Conservation (phyloP, 805 yeast species). For the Candida nanaspora region DNA sequence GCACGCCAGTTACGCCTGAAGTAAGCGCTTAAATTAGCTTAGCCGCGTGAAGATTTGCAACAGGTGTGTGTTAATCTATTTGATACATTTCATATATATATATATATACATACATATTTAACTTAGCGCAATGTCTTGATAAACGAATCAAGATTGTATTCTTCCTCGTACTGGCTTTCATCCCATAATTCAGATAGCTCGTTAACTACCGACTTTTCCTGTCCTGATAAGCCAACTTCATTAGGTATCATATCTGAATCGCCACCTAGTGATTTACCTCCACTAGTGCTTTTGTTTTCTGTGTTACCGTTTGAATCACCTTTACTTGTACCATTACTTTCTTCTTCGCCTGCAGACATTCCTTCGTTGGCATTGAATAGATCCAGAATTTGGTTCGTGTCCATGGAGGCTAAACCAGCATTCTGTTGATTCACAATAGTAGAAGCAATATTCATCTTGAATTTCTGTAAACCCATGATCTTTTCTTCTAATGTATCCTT, state of each 20-base stretch:
- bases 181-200: slow-evolving; percentile 96
- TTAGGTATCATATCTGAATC: slow-evolving; percentile 26
- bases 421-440: slow-evolving; percentile 95
- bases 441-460: slow-evolving; percentile 95
- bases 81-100: neutral
- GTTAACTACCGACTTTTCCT: slow-evolving; percentile 80
- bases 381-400: slow-evolving; percentile 87
- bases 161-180: slow-evolving; percentile 92
- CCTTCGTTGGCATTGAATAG: slow-evolving; percentile 68
- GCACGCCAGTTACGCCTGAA: too few species aligned
- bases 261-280: slow-evolving; percentile 12
- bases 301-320: slow-evolving; percentile 24
- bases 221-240: slow-evolving; percentile 77
- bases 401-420: slow-evolving; percentile 94
- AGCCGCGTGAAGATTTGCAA: too few species aligned
- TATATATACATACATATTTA: slow-evolving; percentile 1
- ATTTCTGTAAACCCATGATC: slow-evolving; percentile 96
- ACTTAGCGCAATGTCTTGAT: slow-evolving; percentile 56
- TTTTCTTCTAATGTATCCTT: slow-evolving; percentile 92
- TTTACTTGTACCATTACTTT: neutral
- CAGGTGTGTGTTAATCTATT: too few species aligned
- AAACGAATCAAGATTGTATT: slow-evolving; percentile 88
- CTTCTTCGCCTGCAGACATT: slow-evolving; percentile 16
- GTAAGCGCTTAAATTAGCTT: too few species aligned
- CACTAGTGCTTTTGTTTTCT: slow-evolving; percentile 7